phyloP scores from a whole-genome alignment of 345 rosid genomes.

The Euphorbia tirucalli region DNA sequence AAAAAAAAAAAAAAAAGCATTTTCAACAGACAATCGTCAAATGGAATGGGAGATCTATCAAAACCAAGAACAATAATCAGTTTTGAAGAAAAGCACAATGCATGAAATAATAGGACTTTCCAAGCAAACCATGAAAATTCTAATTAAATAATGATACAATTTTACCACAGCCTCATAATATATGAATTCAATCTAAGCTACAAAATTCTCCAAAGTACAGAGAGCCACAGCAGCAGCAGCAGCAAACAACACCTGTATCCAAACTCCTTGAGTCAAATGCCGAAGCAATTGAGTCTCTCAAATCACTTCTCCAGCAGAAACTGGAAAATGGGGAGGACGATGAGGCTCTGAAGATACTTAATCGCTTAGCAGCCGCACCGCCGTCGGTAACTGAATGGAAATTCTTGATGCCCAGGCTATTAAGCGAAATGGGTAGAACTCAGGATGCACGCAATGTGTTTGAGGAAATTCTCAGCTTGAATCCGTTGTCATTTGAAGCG shows the following conservation, averaged over 20 bases:
- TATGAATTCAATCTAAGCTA: conserved; percentile 35
- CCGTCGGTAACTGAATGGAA: conserved; percentile 71
- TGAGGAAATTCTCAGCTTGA: conserved; percentile 66
- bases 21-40: no score
- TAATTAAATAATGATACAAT: conserved; percentile 23
- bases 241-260: conserved; percentile 33
- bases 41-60: no score
- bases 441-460: conserved; percentile 70
- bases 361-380: conserved; percentile 47
- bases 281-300: conserved; percentile 56
- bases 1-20: no score
- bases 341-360: conserved; percentile 52
- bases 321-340: conserved; percentile 71
- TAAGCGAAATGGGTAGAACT: conserved; percentile 51
- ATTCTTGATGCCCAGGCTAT: conserved; percentile 65
- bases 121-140: conserved; percentile 18
- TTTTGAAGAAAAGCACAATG: no score
- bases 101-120: no score
- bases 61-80: no score
- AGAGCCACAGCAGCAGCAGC: conserved; percentile 29
- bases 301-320: conserved; percentile 58
- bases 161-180: conserved; percentile 24
- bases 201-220: conserved; percentile 39
- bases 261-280: conserved; percentile 46
- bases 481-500: conserved; percentile 86